Conservation (phyloP, 768 basidiomycete species). For the Russula sp. region DNA sequence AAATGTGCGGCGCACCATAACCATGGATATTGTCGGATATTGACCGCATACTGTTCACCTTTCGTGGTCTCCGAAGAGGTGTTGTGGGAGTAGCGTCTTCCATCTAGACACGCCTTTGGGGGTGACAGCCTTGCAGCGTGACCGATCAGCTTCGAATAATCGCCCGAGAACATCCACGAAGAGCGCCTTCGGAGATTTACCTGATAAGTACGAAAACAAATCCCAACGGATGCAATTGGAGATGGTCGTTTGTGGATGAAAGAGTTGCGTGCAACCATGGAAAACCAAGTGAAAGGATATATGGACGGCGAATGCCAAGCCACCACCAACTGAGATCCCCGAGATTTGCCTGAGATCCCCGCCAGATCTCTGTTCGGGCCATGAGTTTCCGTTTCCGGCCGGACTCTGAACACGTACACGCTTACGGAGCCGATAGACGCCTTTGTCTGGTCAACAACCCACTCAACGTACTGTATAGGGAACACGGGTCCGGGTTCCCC, state of each 20-base stretch:
- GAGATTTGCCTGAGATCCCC: slow-evolving; percentile 11
- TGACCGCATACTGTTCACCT: slow-evolving; percentile 4
- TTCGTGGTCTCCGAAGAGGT: neutral
- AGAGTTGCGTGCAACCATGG: neutral
- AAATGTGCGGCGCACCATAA: slow-evolving; percentile 2
- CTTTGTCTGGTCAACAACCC: too few relatives aligned
- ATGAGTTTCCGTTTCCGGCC: neutral
- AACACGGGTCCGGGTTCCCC: too few relatives aligned
- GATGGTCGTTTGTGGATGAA: neutral
- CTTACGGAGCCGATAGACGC: too few relatives aligned
- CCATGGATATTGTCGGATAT: slow-evolving; percentile 14
- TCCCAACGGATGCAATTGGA: neutral
- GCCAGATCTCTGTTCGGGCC: neutral
- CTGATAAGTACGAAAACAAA: neutral
- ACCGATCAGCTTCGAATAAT: slow-evolving; percentile 1
- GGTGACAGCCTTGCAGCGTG: slow-evolving; percentile 14
- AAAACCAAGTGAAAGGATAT: neutral
- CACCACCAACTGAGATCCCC: neutral
- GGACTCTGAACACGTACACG: neutral
- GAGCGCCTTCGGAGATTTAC: neutral
- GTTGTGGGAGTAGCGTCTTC: neutral
- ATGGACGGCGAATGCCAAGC: neutral
- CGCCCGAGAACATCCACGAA: neutral
- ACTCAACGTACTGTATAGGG: too few relatives aligned
- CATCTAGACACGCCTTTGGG: slow-evolving; percentile 2